Base-by-base conservation (phyloP, 306 rosid genomes). In the Castanea sativa region DNA sequence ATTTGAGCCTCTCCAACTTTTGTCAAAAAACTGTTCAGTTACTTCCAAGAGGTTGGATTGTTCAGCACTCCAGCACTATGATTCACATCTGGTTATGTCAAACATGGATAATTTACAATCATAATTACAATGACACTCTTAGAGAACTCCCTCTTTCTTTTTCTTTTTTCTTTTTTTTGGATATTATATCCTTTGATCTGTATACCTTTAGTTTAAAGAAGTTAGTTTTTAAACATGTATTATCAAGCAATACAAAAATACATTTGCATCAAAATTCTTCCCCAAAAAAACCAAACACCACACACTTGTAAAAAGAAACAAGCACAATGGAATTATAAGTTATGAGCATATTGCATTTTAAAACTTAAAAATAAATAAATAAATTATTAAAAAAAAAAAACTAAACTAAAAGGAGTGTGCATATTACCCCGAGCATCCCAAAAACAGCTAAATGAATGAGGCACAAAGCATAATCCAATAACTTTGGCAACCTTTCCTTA, bases 391-490 rank as follows among this genome's bases (percentile, higher is more conserved):
- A 5, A 5, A 29, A 63, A 1, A 38, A 6, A 32, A 64, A 3
- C n/a, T 11, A 25, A 60, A 25, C 35, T 25, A 60, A 60, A 60
- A 11, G 0, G 68, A 13, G 6, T 25, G 18, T 4, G 68, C 32
- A 55, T 45, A 59, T 71, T 84, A 86, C 92, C 88, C 90, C 88
- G 70, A 89, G 84, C 84, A 89, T 89, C 20, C 92, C 92, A 78
- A 89, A 89, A 64, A 86, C 77, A n/a, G 90, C 92, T 55, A 88
- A 79, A 79, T 84, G 88, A 74, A 61, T 69, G 64, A 88, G 89
- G 78, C 88, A 84, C 51, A 83, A 82, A 77, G 78, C 63, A 60
- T 88, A 84, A 35, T 82, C 92, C 82, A 86, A 33, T 76, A 64
- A 30, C 58, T 79, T 84, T 4, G 90, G 83, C 74, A 86, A 41